These are phyloP conservation scores for Albugo laibachii DNA, from an alignment of 352 stramenopile species.

Conservation along the genomic window DNA sequence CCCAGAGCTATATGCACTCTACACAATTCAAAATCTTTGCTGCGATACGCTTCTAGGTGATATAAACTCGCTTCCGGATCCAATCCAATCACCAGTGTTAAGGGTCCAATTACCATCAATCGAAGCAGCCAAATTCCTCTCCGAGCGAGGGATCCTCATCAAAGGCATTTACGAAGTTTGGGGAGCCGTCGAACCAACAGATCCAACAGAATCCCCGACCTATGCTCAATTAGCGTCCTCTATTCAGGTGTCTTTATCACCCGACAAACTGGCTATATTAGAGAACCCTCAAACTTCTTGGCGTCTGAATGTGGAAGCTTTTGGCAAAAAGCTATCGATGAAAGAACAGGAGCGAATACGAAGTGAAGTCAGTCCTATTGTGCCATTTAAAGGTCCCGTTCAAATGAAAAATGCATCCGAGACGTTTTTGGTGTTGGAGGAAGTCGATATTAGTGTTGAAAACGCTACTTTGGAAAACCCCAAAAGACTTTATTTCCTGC, in stretches of 20 bases:
- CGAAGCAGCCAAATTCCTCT: slow-evolving; percentile 54
- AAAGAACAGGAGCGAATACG: slow-evolving; percentile 29
- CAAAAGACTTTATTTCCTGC: slow-evolving; percentile 54
- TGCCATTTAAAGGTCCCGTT: slow-evolving; percentile 51
- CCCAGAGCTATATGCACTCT: slow-evolving; percentile 53
- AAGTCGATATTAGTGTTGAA: slow-evolving; percentile 33
- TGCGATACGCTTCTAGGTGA: slow-evolving; percentile 14
- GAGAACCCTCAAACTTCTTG: slow-evolving; percentile 25
- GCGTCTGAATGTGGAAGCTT: slow-evolving; percentile 59
- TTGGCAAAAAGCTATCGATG: slow-evolving; percentile 66
- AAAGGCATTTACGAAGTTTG: slow-evolving; percentile 73
- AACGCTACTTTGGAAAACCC: slow-evolving; percentile 13
- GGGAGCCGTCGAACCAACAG: slow-evolving; percentile 15
- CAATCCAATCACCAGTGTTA: slow-evolving; percentile 38
- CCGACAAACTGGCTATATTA: slow-evolving; percentile 25
- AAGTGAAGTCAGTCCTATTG: slow-evolving; percentile 22
- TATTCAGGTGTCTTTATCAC: slow-evolving; percentile 15
- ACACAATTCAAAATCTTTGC: slow-evolving; percentile 32
- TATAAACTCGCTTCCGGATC: slow-evolving; percentile 16
- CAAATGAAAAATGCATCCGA: slow-evolving; percentile 41
- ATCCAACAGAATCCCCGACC: not conserved
- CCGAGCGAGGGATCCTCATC: slow-evolving; percentile 51
- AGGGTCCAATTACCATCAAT: slow-evolving; percentile 31
- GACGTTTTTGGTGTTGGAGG: slow-evolving; percentile 57
- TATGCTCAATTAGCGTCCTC: slow-evolving; percentile 32